Evolutionary conservation across 106 monocot genomes (phyloP).

Genomic region (Agapanthus africanus): DNA sequence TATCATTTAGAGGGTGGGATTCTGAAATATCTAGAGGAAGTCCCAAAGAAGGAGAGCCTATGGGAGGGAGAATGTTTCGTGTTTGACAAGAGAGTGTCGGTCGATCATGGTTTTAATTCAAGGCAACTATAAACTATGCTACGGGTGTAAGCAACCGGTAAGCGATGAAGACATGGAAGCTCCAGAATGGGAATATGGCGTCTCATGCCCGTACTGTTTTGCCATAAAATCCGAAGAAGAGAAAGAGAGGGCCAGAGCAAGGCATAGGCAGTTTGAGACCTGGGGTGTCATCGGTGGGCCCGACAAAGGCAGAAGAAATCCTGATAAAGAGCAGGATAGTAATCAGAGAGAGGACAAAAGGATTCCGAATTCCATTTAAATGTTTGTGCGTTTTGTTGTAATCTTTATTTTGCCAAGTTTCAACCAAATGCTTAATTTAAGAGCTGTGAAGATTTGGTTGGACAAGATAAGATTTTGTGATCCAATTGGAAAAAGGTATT

Average conservation of each 20-base stretch:
- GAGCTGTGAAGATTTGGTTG: too few relatives aligned
- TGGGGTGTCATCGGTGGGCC: constrained; percentile 92
- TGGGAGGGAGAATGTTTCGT: constrained; percentile 99
- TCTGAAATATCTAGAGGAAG: constrained; percentile 85
- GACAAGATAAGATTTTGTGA: too few relatives aligned
- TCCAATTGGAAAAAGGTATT: too few relatives aligned
- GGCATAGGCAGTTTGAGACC: constrained; percentile 73
- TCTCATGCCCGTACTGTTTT: constrained; percentile 79
- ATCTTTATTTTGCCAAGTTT: neutral
- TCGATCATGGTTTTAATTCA: constrained; percentile 76
- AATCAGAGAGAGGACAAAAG: neutral
- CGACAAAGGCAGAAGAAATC: constrained; percentile 67
- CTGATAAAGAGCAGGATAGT: too few relatives aligned
- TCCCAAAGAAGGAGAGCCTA: constrained; percentile 63
- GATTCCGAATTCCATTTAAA: neutral
- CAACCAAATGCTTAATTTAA: neutral
- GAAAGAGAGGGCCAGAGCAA: constrained; percentile 82
- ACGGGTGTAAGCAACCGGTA: constrained; percentile 87
- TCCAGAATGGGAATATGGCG: constrained; percentile 72
- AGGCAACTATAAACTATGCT: constrained; percentile 86
- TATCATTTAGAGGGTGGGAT: constrained; percentile 96
- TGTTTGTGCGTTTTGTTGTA: neutral
- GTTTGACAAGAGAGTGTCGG: constrained; percentile 90
- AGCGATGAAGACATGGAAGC: constrained; percentile 76
- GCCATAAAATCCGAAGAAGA: constrained; percentile 74